These are phyloP conservation scores for Kodamaea neixiangensis DNA, from an alignment of 805 yeast species.

Conservation along the genomic window DNA sequence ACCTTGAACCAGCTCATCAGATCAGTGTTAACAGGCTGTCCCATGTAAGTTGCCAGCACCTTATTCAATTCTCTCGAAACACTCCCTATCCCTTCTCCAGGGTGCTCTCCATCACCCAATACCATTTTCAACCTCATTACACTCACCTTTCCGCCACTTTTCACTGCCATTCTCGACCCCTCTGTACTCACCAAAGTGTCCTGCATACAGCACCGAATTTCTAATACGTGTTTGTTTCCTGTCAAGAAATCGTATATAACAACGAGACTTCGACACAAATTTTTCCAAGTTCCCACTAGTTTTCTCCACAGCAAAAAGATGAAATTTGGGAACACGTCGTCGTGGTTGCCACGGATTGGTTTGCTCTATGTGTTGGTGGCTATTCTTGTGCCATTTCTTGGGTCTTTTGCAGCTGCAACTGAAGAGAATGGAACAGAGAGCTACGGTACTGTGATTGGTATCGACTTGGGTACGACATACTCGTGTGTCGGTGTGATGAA, in stretches of 20 bases:
- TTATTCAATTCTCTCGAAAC: neutral
- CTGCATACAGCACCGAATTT: conserved; percentile 7
- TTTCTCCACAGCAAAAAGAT: conserved; percentile 7
- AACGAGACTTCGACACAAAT: neutral
- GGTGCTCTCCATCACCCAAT: too few species aligned
- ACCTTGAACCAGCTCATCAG: too few species aligned
- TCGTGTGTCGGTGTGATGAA: conserved; percentile 96
- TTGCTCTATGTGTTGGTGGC: conserved; percentile 35
- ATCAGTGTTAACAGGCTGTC: neutral
- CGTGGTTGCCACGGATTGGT: conserved; percentile 20
- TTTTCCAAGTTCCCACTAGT: neutral
- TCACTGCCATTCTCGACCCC: too few species aligned
- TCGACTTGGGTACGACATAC: conserved; percentile 94
- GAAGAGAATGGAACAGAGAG: conserved; percentile 36
- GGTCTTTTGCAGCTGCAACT: conserved; percentile 24
- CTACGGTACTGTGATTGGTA: conserved; percentile 81
- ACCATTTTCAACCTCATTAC: neutral
- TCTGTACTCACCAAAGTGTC: neutral
- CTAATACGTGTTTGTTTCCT: conserved; percentile 6
- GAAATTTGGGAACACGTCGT: conserved; percentile 11
- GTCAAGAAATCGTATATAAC: conserved; percentile 8
- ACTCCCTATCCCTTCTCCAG: too few species aligned
- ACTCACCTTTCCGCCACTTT: neutral
- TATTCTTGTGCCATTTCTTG: conserved; percentile 40
- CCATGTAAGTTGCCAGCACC: too few species aligned